Base-by-base conservation (phyloP, 768 basidiomycete genomes). In the Boletus rex-veris region DNA sequence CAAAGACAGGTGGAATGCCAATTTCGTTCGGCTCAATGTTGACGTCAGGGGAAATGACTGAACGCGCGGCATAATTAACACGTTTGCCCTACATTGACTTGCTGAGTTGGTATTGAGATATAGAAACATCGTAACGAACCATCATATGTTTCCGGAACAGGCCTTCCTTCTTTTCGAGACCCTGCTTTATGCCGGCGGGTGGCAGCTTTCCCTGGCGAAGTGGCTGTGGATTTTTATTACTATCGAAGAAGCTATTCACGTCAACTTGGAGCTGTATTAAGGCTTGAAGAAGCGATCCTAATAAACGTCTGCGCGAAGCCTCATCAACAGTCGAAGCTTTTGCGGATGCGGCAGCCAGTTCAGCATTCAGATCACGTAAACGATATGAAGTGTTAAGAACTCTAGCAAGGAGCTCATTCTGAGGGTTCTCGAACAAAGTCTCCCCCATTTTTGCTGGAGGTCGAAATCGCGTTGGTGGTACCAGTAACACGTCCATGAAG, bases 11-110 rank as follows among this genome's bases (percentile, higher is more conserved):
- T 7, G 97, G 97, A 26, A 99, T 84, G 38, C 97, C 97, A 52
- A 99, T 99, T 72, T 99, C 97, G 69, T 92, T 95, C 30, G 97
- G 92, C 72, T 99, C 97, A 60, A 99, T 98, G 72, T 98, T 98
- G 63, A 98, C 90, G 67, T 99, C 97, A 11, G 97, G 97, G 16
- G 97, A 99, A 60, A 99, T 99, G 66, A 99, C 97, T n/a, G 97
- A 99, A 58, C 97, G 94, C 19, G 97, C 97, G 39, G 97, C 95
- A 69, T 96, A 97, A 71, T 99, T 98, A 57, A 99, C 97, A 65
- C 97, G 94, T 77, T 99, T 99, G 10, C 97, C 97, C 95, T 98
- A 53, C 30, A 46, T 41, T 7, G 24, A 37, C 16, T 38, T 47
- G 31, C 24, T 60, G 15, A 60, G 50, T 39, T 15, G 14, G 24